phyloP scores from a whole-genome alignment of 2,329 filamentous ascomycete genomes.

The Colletotrichum chrysophilum region DNA sequence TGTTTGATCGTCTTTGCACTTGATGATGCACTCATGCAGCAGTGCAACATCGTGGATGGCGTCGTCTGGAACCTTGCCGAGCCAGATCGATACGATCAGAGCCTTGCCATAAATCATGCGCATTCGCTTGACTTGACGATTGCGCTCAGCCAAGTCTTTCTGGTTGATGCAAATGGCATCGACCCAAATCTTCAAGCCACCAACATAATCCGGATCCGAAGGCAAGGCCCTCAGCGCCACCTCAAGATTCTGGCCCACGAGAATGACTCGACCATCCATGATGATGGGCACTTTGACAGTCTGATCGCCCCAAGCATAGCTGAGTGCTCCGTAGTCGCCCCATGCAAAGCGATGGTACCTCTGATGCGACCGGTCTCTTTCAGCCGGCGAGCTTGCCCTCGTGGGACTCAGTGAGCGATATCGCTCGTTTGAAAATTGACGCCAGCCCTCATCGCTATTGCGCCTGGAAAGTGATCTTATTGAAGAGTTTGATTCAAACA shows the following conservation, averaged over 20 bases:
- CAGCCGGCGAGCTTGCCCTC: neutral
- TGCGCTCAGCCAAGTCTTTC: slow-evolving; percentile 17
- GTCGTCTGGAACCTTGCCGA: slow-evolving; percentile 4
- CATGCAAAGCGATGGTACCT: slow-evolving; percentile 8
- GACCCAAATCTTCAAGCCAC: slow-evolving; percentile 18
- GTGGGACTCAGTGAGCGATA: neutral
- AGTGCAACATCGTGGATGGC: slow-evolving; percentile 5
- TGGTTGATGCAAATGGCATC: slow-evolving; percentile 28
- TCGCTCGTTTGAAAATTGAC: slow-evolving; percentile 1
- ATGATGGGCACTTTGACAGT: neutral
- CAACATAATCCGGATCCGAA: slow-evolving; percentile 1
- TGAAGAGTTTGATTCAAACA: neutral
- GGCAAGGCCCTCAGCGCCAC: slow-evolving; percentile 3
- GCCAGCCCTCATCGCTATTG: slow-evolving; percentile 7
- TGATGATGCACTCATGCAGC: neutral
- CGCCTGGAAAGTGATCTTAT: neutral
- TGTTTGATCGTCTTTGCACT: neutral
- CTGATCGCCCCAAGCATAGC: slow-evolving; percentile 10
- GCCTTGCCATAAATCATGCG: slow-evolving; percentile 19
- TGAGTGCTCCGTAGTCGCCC: slow-evolving; percentile 11
- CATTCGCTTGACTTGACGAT: slow-evolving; percentile 24
- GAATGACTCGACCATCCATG: neutral
- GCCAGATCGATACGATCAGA: slow-evolving; percentile 18
- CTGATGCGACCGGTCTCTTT: neutral
- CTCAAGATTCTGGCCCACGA: slow-evolving; percentile 3